Evolutionary conservation across 1,284 basidiomycete genomes (phyloP).

Genomic region (Fistulina hepatica): DNA sequence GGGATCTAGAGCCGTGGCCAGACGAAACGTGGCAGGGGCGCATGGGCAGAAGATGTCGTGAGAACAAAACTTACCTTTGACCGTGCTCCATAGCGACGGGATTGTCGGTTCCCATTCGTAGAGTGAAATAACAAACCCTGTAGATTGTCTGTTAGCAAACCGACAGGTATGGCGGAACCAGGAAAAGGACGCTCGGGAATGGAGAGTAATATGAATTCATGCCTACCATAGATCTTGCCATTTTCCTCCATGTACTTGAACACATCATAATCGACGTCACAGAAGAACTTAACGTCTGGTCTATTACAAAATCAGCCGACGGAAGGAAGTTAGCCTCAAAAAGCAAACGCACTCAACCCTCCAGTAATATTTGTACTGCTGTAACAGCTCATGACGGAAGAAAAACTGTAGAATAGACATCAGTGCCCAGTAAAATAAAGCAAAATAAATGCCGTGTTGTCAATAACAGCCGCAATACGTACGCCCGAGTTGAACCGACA

Average conservation of each 20-base stretch:
- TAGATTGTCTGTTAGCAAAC: slow-evolving; percentile 1
- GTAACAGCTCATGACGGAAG: slow-evolving; percentile 64
- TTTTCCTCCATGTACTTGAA: slow-evolving; percentile 72
- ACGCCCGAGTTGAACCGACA: slow-evolving; percentile 81
- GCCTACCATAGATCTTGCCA: slow-evolving; percentile 61
- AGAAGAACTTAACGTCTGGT: slow-evolving; percentile 68
- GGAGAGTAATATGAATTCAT: too few species aligned
- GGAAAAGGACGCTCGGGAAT: too few species aligned
- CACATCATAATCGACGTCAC: slow-evolving; percentile 70
- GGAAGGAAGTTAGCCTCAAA: slow-evolving; percentile 5
- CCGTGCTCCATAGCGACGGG: slow-evolving; percentile 62
- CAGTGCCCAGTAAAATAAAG: slow-evolving; percentile 1
- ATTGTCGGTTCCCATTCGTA: slow-evolving; percentile 75
- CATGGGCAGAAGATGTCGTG: too few species aligned
- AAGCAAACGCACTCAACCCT: slow-evolving; percentile 40
- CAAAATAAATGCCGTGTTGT: slow-evolving; percentile 5
- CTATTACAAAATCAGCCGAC: slow-evolving; percentile 22
- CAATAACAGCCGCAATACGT: slow-evolving; percentile 21
- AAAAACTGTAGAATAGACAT: slow-evolving; percentile 43
- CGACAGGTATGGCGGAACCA: not conserved
- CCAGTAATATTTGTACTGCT: slow-evolving; percentile 79
- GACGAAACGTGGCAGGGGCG: too few species aligned
- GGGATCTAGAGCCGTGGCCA: too few species aligned
- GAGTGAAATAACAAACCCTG: slow-evolving; percentile 70
- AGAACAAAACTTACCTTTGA: slow-evolving; percentile 38